Evolutionary conservation across 139 green algal species (phyloP).

Genomic region (Tetraselmis striata): DNA sequence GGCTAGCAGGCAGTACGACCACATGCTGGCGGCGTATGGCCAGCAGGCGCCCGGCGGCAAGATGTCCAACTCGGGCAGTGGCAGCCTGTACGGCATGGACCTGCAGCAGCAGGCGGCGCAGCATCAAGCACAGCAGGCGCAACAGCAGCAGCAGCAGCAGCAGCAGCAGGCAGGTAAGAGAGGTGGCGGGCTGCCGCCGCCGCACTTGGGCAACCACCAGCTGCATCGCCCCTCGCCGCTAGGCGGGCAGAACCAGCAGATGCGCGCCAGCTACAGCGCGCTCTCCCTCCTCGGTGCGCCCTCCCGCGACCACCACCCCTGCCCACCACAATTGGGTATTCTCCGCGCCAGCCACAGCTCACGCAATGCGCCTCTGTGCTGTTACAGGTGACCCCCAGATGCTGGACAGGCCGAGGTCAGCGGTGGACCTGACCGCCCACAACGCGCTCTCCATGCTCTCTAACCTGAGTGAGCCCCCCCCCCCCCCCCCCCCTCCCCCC

Average conservation of each 20-base stretch:
- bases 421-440: not conserved
- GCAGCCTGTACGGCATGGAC: slow-evolving; percentile 14
- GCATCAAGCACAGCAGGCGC: slow-evolving; percentile 72
- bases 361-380: too few species aligned
- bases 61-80: not conserved
- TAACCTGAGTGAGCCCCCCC: not conserved
- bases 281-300: not conserved
- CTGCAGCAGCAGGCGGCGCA: slow-evolving; percentile 84
- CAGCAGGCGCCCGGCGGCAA: slow-evolving; percentile 5
- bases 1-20: slow-evolving; percentile 9
- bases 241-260: not conserved
- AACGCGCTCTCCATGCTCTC: not conserved
- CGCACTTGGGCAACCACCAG: not conserved
- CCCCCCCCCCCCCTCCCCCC: too few species aligned
- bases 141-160: slow-evolving; percentile 14
- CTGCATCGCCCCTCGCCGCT: not conserved
- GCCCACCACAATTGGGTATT: too few species aligned
- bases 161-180: slow-evolving; percentile 13
- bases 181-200: not conserved
- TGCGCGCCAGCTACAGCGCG: slow-evolving; percentile 1
- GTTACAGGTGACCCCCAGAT: not conserved
- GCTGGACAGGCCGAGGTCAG: not conserved
- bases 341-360: too few species aligned
- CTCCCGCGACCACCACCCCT: too few species aligned
- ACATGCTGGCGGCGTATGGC: slow-evolving; percentile 12